Base-by-base conservation (phyloP, 1,284 basidiomycete species). In the Leucoagaricus sp. region DNA sequence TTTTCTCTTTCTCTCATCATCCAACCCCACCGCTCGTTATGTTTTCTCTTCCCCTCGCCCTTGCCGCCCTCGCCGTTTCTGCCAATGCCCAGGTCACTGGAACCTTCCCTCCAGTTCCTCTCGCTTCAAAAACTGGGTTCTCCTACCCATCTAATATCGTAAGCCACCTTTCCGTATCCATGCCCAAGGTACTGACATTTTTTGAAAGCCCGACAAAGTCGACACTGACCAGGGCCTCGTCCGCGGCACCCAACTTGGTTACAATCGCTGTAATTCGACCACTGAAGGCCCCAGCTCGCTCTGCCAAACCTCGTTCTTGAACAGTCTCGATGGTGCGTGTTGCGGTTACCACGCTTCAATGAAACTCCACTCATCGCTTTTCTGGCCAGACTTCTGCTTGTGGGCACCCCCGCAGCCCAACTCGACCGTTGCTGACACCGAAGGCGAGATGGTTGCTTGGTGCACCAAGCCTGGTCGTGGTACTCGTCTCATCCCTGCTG, bases 391-490 rank as follows among this genome's bases (percentile, higher is more conserved):
- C 58, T 84, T 83, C 64, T 85, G 83, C 57, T 64, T 85, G 3
- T 85, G 80, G 78, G 81, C 72, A 1, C 81, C 83, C 0, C 66
- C 75, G 0, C 66, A 71, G 28, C 75, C 71, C 9, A 75, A 77
- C 65, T 71, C 76, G 1, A 68, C 72, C 3, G 80, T 89, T 26
- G 85, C 80, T 38, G 75, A 87, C 59, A 78, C 78, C 4, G 87
- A 89, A 65, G 80, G 75, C 46, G 69, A 75, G 57, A 83, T 79
- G 64, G 81, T 89, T 8, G 82, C 85, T 0, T 89, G 80, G 79
- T 89, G 87, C 65, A 80, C 80, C 21, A 80, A 78, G 61, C 66
- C 76, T 12, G 79, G 79, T 1, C 75, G 75, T 29, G 86, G 86
- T 1, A 74, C 82, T 1, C 83, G 85, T 54, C 65, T 86, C 49